Percentiles rank a stretch among this genome's conserved stretches.
phyloP scores from a whole-genome alignment of 208 protist species.

The Trypanosoma lewisi region DNA sequence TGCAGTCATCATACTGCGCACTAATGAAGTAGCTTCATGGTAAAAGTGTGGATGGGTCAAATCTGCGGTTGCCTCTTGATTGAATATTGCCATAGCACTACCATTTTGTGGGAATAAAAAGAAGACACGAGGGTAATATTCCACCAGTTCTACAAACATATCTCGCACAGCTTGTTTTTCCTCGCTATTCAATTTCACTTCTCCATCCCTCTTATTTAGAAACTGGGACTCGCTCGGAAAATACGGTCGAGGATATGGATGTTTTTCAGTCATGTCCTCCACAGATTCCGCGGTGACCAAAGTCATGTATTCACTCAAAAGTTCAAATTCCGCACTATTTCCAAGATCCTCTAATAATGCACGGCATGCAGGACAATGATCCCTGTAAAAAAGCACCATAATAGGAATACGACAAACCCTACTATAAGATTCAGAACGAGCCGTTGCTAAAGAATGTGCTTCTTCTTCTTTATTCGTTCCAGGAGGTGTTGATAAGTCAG shows the following conservation, averaged over 20 bases:
- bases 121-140: constrained; percentile 58
- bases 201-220: neutral
- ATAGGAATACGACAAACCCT: constrained; percentile 20
- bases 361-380: constrained; percentile 19
- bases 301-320: constrained; percentile 47
- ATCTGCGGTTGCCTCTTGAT: constrained; percentile 32
- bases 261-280: constrained; percentile 4
- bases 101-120: constrained; percentile 82
- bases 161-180: constrained; percentile 11
- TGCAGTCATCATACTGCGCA: constrained; percentile 41
- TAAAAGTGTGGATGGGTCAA: constrained; percentile 51
- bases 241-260: constrained; percentile 20
- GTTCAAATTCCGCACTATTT: constrained; percentile 40
- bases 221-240: constrained; percentile 1
- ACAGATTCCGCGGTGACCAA: constrained; percentile 38
- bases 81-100: constrained; percentile 63
- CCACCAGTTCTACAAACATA: constrained; percentile 43
- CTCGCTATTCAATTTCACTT: neutral
- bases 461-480: neutral
- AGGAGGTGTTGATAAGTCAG: neutral
- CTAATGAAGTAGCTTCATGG: constrained; percentile 25
- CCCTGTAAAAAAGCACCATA: constrained; percentile 21
- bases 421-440: constrained; percentile 7
- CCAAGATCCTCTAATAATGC: constrained; percentile 10
- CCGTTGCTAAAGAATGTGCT: constrained; percentile 1